Evolutionary conservation across 169 alveolate species (phyloP).

Genomic region (Plasmodium malariae): DNA sequence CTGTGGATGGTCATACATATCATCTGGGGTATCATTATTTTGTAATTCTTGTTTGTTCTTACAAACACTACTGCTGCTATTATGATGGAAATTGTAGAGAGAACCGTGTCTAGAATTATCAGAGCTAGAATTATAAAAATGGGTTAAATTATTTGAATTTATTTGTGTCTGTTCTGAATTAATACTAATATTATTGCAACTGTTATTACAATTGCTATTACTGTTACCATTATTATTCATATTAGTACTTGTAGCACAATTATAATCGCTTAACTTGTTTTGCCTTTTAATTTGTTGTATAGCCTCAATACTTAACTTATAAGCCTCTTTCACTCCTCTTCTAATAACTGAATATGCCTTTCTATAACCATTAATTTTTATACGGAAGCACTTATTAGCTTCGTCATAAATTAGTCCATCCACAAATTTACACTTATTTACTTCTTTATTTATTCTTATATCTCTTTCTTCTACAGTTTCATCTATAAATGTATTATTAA

Average conservation of each 20-base stretch:
- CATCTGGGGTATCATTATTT: conserved; percentile 24
- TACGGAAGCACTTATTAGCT: conserved; percentile 72
- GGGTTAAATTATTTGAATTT: conserved; percentile 54
- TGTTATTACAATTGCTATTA: not conserved
- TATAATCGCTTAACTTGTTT: conserved; percentile 1
- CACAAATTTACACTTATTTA: conserved; percentile 66
- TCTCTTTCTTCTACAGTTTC: conserved; percentile 76
- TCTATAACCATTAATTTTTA: conserved; percentile 74
- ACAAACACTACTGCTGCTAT: too few species aligned
- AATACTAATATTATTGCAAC: too few species aligned
- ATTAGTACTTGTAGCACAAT: too few species aligned
- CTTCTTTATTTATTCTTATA: conserved; percentile 71
- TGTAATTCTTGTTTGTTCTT: conserved; percentile 19
- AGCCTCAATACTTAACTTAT: conserved; percentile 68
- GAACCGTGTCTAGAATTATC: conserved; percentile 50
- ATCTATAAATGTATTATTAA: conserved; percentile 16
- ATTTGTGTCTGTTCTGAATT: conserved; percentile 48
- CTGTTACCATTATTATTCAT: not conserved
- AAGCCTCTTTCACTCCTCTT: conserved; percentile 77
- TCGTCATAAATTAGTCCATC: conserved; percentile 76
- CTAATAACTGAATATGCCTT: conserved; percentile 76
- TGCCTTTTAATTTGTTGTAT: conserved; percentile 56
- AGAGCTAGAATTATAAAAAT: conserved; percentile 52
- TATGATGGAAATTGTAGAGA: conserved; percentile 34
- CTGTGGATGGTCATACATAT: conserved; percentile 12